These are phyloP conservation scores for Cordyceps sp. DNA, from an alignment of 2,329 filamentous ascomycete species.

Conservation along the genomic window DNA sequence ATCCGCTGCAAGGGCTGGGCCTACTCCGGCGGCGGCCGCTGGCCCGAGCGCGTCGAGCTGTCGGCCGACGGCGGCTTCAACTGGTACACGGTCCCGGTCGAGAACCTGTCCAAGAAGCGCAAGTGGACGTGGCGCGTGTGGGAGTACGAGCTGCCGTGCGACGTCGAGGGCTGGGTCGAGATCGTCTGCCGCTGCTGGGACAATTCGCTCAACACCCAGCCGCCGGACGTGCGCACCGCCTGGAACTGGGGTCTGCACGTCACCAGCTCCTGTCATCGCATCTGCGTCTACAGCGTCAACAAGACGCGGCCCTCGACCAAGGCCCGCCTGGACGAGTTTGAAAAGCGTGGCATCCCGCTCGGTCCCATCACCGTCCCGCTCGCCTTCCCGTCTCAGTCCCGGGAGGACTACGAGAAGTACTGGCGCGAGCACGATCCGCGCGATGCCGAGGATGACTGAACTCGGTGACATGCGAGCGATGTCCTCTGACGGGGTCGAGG, in stretches of 20 bases:
- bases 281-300: conserved; percentile 48
- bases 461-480: too few relatives aligned
- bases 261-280: conserved; percentile 42
- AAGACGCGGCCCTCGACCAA: conserved; percentile 28
- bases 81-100: conserved; percentile 45
- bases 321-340: conserved; percentile 31
- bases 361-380: conserved; percentile 36
- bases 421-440: conserved; percentile 12
- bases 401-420: conserved; percentile 27
- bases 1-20: conserved; percentile 42
- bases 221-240: conserved; percentile 31
- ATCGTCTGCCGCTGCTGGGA: conserved; percentile 44
- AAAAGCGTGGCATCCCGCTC: conserved; percentile 28
- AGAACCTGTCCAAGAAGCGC: conserved; percentile 45
- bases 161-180: conserved; percentile 45
- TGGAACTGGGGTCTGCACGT: conserved; percentile 55
- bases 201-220: conserved; percentile 44
- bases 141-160: conserved; percentile 44
- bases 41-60: conserved; percentile 47
- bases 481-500: too few relatives aligned
- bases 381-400: conserved; percentile 28
- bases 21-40: conserved; percentile 39
- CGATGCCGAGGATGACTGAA: conserved; percentile 9
- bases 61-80: conserved; percentile 44
- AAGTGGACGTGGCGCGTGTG: conserved; percentile 49